Evolutionary conservation across 805 yeast species (phyloP).

Genomic region (Citeromyces nyonsensis): DNA sequence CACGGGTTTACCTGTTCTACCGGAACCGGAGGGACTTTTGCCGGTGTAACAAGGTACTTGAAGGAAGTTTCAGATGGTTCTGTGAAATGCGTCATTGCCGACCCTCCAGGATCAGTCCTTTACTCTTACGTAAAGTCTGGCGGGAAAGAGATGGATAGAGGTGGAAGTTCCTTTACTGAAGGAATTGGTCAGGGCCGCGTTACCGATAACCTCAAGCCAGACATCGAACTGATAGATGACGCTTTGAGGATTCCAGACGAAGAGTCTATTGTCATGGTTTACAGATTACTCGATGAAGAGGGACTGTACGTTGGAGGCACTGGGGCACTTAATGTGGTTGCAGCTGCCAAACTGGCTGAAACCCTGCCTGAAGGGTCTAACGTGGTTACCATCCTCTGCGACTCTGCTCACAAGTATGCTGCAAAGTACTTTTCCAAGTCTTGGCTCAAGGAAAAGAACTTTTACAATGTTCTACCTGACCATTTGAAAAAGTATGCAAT

Average conservation of each 20-base stretch:
- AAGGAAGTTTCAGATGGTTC: constrained; percentile 50
- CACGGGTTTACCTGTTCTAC: constrained; percentile 84
- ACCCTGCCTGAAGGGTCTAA: constrained; percentile 63
- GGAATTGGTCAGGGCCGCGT: constrained; percentile 95
- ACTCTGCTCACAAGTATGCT: constrained; percentile 81
- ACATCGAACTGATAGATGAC: constrained; percentile 61
- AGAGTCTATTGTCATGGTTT: constrained; percentile 72
- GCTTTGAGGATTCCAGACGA: constrained; percentile 70
- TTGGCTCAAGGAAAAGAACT: constrained; percentile 62
- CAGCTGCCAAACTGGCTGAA: constrained; percentile 68
- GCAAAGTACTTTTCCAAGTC: constrained; percentile 62
- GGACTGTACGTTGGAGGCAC: constrained; percentile 89
- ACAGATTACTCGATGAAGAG: constrained; percentile 72
- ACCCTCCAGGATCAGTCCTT: constrained; percentile 86
- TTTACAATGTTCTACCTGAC: constrained; percentile 54
- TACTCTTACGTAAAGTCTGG: constrained; percentile 63
- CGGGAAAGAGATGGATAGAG: constrained; percentile 51
- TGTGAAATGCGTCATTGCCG: constrained; percentile 61
- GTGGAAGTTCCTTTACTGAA: constrained; percentile 84
- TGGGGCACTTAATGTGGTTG: constrained; percentile 79
- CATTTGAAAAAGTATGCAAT: constrained; percentile 55
- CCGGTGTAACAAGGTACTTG: constrained; percentile 71
- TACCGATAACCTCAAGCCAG: constrained; percentile 67
- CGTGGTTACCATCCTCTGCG: constrained; percentile 81
- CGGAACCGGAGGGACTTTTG: constrained; percentile 88